A percentile compares a stretch with the other conserved stretches of the same genome.
Conservation (phyloP, 257 asterid species). For the Solanum corneliomulleri region DNA sequence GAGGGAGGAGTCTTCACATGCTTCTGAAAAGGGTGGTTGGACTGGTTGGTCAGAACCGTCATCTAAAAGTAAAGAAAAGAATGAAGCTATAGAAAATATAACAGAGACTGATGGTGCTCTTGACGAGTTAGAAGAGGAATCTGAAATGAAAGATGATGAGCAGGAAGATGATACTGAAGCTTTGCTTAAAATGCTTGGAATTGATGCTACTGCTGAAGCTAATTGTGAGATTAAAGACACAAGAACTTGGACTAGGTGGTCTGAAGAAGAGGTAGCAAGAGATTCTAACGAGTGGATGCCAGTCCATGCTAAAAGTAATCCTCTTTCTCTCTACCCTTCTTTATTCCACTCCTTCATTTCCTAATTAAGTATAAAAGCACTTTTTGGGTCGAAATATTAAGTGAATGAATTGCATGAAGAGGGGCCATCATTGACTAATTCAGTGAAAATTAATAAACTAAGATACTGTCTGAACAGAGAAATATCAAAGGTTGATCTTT, state of each 20-base stretch:
- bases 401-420: not conserved
- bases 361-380: not conserved
- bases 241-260: slow-evolving; percentile 79
- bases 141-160: slow-evolving; percentile 36
- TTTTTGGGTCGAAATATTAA: not conserved
- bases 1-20: slow-evolving; percentile 43
- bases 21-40: slow-evolving; percentile 88
- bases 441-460: not conserved
- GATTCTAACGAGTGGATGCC: slow-evolving; percentile 86
- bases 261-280: slow-evolving; percentile 62
- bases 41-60: slow-evolving; percentile 84
- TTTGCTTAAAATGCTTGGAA: slow-evolving; percentile 77
- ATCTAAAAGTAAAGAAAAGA: slow-evolving; percentile 34
- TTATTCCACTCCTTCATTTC: not conserved
- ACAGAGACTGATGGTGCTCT: slow-evolving; percentile 22
- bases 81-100: slow-evolving; percentile 25
- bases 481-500: not conserved
- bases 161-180: slow-evolving; percentile 71
- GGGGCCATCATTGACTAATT: not conserved
- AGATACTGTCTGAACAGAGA: not conserved
- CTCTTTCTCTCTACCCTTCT: not conserved
- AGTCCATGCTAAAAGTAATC: slow-evolving; percentile 50
- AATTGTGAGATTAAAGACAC: slow-evolving; percentile 63
- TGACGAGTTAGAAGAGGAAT: slow-evolving; percentile 46
- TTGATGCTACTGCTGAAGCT: slow-evolving; percentile 70